Evolutionary conservation across 495 filamentous ascomycete genomes (phyloP).

Genomic region (Lineolata rhizophorae): DNA sequence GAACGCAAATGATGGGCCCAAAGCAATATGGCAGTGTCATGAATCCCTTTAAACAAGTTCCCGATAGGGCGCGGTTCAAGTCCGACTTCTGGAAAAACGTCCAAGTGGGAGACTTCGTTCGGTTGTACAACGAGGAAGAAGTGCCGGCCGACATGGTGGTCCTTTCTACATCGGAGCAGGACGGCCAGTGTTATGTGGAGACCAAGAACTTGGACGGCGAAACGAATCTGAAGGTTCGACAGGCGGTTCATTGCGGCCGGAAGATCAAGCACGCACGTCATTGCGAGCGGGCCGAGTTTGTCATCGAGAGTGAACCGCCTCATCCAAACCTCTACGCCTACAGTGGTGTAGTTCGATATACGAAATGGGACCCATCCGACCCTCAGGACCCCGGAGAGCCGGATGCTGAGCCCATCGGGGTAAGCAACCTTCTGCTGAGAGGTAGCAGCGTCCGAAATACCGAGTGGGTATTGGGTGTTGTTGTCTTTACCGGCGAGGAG

Average conservation of each 20-base stretch:
- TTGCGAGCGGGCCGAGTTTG: slow-evolving; percentile 73
- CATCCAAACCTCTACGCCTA: slow-evolving; percentile 90
- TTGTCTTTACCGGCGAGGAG: slow-evolving; percentile 88
- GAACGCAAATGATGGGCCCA: neutral
- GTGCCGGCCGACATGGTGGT: slow-evolving; percentile 91
- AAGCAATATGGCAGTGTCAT: slow-evolving; percentile 38
- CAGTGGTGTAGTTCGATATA: slow-evolving; percentile 73
- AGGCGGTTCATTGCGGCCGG: slow-evolving; percentile 69
- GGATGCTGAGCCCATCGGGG: slow-evolving; percentile 82
- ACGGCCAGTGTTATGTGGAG: slow-evolving; percentile 93
- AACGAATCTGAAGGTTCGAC: slow-evolving; percentile 90
- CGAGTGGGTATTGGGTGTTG: slow-evolving; percentile 90
- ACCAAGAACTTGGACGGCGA: slow-evolving; percentile 97
- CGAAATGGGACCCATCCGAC: slow-evolving; percentile 40
- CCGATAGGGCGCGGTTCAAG: slow-evolving; percentile 58
- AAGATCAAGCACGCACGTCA: slow-evolving; percentile 73
- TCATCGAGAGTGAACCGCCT: slow-evolving; percentile 76
- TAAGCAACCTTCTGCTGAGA: slow-evolving; percentile 86
- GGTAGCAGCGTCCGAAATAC: slow-evolving; percentile 90
- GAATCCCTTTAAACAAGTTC: slow-evolving; percentile 32
- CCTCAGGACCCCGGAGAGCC: slow-evolving; percentile 35
- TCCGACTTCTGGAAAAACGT: slow-evolving; percentile 89
- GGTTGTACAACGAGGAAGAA: slow-evolving; percentile 89
- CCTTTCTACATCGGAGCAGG: slow-evolving; percentile 82
- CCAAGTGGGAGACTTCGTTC: slow-evolving; percentile 89